phyloP scores from a whole-genome alignment of 31 red algal species.

The Endocladia muricata region DNA sequence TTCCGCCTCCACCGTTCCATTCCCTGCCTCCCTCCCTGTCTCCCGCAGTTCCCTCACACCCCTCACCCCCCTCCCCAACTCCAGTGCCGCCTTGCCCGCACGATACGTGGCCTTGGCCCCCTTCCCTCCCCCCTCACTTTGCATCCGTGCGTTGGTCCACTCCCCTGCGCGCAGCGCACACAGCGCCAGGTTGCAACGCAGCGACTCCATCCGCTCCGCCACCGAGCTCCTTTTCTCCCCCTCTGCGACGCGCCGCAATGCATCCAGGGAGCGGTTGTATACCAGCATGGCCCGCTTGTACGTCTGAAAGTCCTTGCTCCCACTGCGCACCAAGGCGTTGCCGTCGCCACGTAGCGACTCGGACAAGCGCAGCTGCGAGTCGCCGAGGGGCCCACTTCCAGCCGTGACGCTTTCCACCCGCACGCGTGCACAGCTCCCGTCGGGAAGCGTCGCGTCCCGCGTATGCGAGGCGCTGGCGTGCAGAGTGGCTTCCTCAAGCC shows the following conservation, averaged over 20 bases:
- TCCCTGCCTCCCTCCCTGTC: not conserved
- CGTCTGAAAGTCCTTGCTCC: not conserved
- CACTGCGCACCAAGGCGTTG: not conserved
- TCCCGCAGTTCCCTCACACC: not conserved
- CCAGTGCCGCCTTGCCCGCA: not conserved
- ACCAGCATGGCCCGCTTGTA: conserved; percentile 2
- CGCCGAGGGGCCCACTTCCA: not conserved
- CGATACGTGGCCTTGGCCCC: not conserved
- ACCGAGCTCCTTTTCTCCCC: too few relatives aligned
- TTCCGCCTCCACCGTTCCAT: not conserved
- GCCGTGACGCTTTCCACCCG: not conserved
- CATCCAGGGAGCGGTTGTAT: conserved; percentile 6
- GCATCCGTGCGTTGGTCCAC: not conserved
- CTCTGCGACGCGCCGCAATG: not conserved
- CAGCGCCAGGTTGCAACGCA: not conserved
- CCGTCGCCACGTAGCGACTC: not conserved
- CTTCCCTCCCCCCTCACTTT: not conserved
- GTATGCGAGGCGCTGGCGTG: not conserved
- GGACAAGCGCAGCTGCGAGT: not conserved
- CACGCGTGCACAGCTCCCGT: not conserved
- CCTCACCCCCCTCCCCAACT: not conserved
- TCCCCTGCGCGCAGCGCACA: not conserved
- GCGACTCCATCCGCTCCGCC: not conserved
- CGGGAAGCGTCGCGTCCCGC: not conserved
- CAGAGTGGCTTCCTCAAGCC: not conserved